These are phyloP conservation scores for Astrothelium subdiscretum DNA, from an alignment of 495 filamentous ascomycete genomes.

Conservation along the genomic window DNA sequence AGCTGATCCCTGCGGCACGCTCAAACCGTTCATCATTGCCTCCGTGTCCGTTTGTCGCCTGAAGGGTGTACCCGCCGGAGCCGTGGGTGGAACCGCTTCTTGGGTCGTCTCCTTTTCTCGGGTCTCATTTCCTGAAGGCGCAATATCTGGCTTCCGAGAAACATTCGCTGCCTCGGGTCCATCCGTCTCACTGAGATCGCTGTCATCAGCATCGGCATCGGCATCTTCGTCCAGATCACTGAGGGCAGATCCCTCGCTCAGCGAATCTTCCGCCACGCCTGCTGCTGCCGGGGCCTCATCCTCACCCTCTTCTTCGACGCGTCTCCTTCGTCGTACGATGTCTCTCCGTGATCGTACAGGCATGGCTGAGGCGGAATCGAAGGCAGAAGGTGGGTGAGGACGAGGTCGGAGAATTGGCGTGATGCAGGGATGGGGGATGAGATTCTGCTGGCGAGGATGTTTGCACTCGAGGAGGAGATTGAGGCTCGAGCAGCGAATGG, in stretches of 20 bases:
- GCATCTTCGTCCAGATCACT: slow-evolving; percentile 20
- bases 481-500: not conserved
- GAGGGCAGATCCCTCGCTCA: slow-evolving; percentile 19
- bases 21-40: slow-evolving; percentile 77
- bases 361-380: not conserved
- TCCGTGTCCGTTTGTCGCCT: slow-evolving; percentile 57
- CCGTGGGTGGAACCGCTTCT: slow-evolving; percentile 6
- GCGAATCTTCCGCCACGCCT: slow-evolving; percentile 14
- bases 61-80: slow-evolving; percentile 19
- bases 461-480: not conserved
- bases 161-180: slow-evolving; percentile 36
- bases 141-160: slow-evolving; percentile 19
- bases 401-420: not conserved
- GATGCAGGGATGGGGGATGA: not conserved
- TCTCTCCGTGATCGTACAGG: slow-evolving; percentile 1
- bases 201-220: slow-evolving; percentile 32
- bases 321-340: slow-evolving; percentile 15
- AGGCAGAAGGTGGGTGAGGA: not conserved
- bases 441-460: slow-evolving; percentile 1
- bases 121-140: not conserved
- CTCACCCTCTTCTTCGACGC: slow-evolving; percentile 19
- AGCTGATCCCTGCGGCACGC: slow-evolving; percentile 45
- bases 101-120: not conserved
- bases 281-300: slow-evolving; percentile 18
- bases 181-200: slow-evolving; percentile 62